phyloP scores from a whole-genome alignment of 176 grass and related monocot genomes.

The Phoenix dactylifera region DNA sequence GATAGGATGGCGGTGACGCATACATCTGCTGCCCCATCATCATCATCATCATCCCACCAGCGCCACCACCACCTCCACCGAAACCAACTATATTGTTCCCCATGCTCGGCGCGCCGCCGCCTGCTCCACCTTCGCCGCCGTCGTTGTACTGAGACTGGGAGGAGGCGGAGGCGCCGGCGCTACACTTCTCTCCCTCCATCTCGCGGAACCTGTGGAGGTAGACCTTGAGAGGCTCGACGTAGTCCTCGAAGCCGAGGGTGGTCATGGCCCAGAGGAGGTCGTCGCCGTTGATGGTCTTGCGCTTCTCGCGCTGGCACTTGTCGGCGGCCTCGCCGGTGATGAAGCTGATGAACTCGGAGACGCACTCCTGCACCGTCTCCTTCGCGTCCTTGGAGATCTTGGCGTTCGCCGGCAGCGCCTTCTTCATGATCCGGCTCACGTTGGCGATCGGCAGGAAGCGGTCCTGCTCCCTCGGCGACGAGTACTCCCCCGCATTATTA shows the following conservation, averaged over 20 bases:
- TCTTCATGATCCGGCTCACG: slow-evolving; percentile 18
- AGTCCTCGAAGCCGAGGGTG: slow-evolving; percentile 15
- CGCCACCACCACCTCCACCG: not conserved
- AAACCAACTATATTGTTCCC: slow-evolving; percentile 7
- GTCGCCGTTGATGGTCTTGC: slow-evolving; percentile 14
- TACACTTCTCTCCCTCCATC: slow-evolving; percentile 5
- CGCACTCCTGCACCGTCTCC: slow-evolving; percentile 18
- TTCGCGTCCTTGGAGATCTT: slow-evolving; percentile 17
- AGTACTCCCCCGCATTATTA: not conserved
- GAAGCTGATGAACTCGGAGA: slow-evolving; percentile 17
- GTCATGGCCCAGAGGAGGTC: slow-evolving; percentile 17
- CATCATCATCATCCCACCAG: slow-evolving; percentile 6
- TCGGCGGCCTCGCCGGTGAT: slow-evolving; percentile 11
- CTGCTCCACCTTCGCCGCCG: not conserved
- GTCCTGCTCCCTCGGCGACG: slow-evolving; percentile 5
- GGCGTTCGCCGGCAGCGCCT: slow-evolving; percentile 13
- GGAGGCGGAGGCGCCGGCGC: not conserved
- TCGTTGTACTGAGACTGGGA: not conserved
- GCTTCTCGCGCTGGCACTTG: slow-evolving; percentile 18
- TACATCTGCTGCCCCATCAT: slow-evolving; percentile 13
- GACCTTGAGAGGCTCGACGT: slow-evolving; percentile 12
- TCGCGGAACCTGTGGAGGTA: slow-evolving; percentile 9
- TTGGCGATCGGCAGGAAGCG: slow-evolving; percentile 12
- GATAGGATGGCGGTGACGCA: not conserved
- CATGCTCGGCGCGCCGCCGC: not conserved